Base-by-base conservation (phyloP, 768 basidiomycete species). In the Tricholoma sp. region DNA sequence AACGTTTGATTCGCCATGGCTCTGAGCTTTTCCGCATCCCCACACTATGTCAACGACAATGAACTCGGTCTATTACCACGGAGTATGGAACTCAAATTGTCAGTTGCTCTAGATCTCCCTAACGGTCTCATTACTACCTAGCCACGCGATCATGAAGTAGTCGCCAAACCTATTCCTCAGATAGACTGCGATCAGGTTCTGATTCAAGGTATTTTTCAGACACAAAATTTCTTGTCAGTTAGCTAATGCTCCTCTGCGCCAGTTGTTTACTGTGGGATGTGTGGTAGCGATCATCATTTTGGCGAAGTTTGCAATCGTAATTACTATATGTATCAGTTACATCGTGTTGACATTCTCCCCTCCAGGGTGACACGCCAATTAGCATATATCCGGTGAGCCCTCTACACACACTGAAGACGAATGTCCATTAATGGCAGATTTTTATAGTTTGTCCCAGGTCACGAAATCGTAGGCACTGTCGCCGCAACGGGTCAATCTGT, bases 61-160 rank as follows among this genome's bases (percentile, higher is more conserved):
- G 89, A 81, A 82, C 70, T 88, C 89, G 13, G 72, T 89, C 61
- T 89, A 80, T 74, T 91, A 89, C 73, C 79, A 78, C 64, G 76
- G 76, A 59, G 88, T 89, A 61, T 39, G 34, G 24, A 48, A 50
- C 44, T 24, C 24, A 24, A 24, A n/a, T 32, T 17, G 5, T 24
- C 18, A 33, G 15, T 29, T 13, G 33, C 2, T 37, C n/a, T n/a
- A n/a, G n/a, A n/a, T n/a, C n/a, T 10, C 31, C 28, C 8, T 41
- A 13, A 28, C n/a, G 17, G 29, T 0, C 13, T 44, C 45, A 15
- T 13, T 15, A 18, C 24, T 20, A 15, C 13, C 34, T 54, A 80
- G 80, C 75, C 82, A 34, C 71, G 72, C 53, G 66, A 82, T 50
- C 80, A 84, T 52, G 78, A 80, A 57, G 75, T 84, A 57, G 74